Conservation (phyloP, 345 rosid genomes). For the Rhodamnia rubescens region DNA sequence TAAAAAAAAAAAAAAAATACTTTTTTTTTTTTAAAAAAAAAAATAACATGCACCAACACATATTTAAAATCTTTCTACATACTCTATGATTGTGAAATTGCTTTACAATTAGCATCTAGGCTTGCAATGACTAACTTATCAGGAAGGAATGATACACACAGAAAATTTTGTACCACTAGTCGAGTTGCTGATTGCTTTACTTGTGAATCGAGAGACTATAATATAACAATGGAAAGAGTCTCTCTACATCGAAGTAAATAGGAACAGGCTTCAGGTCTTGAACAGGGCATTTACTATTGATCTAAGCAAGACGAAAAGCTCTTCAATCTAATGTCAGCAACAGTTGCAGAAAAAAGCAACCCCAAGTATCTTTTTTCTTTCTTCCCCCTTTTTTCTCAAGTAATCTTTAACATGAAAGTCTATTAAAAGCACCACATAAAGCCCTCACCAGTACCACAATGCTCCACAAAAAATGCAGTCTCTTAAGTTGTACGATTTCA, state of each 20-base stretch:
- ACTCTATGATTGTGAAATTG: background rate
- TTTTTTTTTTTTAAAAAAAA: no score
- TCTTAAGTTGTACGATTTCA: conserved; percentile 54
- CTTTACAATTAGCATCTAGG: background rate
- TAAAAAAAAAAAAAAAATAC: no score
- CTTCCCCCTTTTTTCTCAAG: background rate
- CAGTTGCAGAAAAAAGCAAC: background rate
- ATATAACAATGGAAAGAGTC: background rate
- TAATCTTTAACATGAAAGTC: background rate
- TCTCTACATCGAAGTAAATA: background rate
- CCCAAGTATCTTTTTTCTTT: background rate
- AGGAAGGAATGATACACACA: background rate
- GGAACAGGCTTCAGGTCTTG: background rate
- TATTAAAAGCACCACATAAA: background rate
- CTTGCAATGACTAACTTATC: background rate
- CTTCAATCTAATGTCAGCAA: background rate
- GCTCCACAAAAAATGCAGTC: conserved; percentile 52
- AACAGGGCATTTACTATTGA: background rate
- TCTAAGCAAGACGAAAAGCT: background rate
- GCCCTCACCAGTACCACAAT: conserved; percentile 58
- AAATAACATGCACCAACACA: background rate
- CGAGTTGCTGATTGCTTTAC: background rate
- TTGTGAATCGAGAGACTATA: background rate
- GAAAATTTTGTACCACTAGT: background rate
- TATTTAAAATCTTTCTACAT: background rate